Evolutionary conservation across 164 flowering plant species (phyloP), one percentile per base, ranked within the genome.

Genomic region (Piper longum): DNA sequence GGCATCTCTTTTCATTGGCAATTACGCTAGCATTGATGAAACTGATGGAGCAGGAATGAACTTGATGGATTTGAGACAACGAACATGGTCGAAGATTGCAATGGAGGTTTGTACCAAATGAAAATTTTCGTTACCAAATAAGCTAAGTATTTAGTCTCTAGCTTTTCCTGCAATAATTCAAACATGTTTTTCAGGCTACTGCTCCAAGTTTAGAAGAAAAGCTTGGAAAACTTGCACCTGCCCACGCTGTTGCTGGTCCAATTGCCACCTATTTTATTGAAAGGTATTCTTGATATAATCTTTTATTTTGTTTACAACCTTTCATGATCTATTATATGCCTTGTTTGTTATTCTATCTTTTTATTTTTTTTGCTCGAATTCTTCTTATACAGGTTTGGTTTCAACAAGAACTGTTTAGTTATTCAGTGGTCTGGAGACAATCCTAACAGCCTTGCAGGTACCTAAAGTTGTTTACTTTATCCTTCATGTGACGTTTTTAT

Each of bases 351-450:
- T n/a, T n/a, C n/a, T n/a, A n/a, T n/a, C n/a, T 26, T 26, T 26
- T 26, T 26, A 26, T 7, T 41, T 67, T 44, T 41, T 12, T 66
- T 40, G 36, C 36, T 26, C 36, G 3, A 6, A 59, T n/a, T 43
- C 16, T n/a, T 43, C 16, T 12, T 2, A 67, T 78, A 59, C 81
- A 92, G 98, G 82, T 90, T 69, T 66, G 72, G 75, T 61, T 89
- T 92, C 71, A 78, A 75, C 73, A 84, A 80, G 73, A 74, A 81
- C 42, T 93, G 97, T 67, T 68, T 93, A 70, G 80, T 85, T 52
- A 68, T 93, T 73, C 95, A 90, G 74, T 93, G 98, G 98, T 86
- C 98, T 59, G 97, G 98, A 66, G 98, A 93, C 83, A 93, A 93
- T 52, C 98, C 98, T 17, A 93, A 93, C 76, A 93, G 98, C 76